phyloP scores from a whole-genome alignment of 768 basidiomycete species.

The Leucosporidium scottii region DNA sequence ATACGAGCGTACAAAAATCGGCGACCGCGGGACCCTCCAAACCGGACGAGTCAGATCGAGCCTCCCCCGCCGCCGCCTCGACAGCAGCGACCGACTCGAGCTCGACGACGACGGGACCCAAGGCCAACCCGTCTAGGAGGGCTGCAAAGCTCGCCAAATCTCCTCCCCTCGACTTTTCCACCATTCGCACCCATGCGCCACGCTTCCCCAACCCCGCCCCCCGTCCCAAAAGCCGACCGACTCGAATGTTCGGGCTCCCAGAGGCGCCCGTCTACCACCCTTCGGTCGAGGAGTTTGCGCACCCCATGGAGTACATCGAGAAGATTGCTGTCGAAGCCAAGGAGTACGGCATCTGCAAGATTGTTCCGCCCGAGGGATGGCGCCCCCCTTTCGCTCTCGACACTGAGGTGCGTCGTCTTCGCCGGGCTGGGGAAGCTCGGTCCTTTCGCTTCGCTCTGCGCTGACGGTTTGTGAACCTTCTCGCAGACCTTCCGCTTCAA shows the following conservation, averaged over 20 bases:
- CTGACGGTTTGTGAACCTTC: constrained; percentile 2
- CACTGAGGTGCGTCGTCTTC: constrained; percentile 64
- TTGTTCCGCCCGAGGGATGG: constrained; percentile 88
- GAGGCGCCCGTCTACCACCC: constrained; percentile 89
- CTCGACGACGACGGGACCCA: constrained; percentile 7
- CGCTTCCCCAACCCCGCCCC: constrained; percentile 20
- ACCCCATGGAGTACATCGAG: constrained; percentile 88
- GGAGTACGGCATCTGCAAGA: constrained; percentile 86
- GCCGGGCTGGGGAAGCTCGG: background rate
- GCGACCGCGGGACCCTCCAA: too few species aligned
- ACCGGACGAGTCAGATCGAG: too few species aligned
- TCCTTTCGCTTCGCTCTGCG: background rate
- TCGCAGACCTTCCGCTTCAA: constrained; percentile 82
- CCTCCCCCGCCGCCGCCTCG: background rate
- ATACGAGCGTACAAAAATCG: too few species aligned
- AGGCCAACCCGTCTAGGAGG: constrained; percentile 17
- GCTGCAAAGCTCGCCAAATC: constrained; percentile 38
- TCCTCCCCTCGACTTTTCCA: constrained; percentile 34
- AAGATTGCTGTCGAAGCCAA: constrained; percentile 58
- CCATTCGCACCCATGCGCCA: constrained; percentile 32
- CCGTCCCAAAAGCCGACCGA: constrained; percentile 8
- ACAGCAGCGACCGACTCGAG: background rate
- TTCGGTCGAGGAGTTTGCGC: constrained; percentile 79
- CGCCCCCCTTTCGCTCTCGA: constrained; percentile 92
- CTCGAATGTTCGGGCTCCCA: constrained; percentile 69